Percentiles rank a stretch among this genome's conserved stretches.
Evolutionary conservation across 441 rosid species (phyloP).

Genomic region (Breynia disticha): DNA sequence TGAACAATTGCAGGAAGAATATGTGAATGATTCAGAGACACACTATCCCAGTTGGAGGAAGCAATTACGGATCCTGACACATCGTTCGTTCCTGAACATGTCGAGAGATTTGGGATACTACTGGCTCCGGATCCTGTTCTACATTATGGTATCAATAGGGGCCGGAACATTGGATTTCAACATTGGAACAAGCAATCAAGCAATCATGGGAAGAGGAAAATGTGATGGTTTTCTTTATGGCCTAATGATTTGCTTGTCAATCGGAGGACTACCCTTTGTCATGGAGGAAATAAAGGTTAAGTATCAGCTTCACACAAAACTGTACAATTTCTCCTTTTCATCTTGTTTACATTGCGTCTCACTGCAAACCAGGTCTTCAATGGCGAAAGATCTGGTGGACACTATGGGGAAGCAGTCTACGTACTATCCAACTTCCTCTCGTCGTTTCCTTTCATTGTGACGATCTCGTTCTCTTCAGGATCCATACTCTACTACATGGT

Average conservation of each 20-base stretch:
- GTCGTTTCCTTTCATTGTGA: slow-evolving; percentile 50
- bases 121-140: slow-evolving; percentile 56
- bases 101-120: slow-evolving; percentile 63
- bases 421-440: slow-evolving; percentile 60
- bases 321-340: not conserved
- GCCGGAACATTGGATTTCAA: slow-evolving; percentile 56
- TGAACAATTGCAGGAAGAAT: too few species aligned
- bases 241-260: slow-evolving; percentile 70
- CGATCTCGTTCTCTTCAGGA: slow-evolving; percentile 30
- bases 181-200: slow-evolving; percentile 48
- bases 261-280: slow-evolving; percentile 75
- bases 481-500: slow-evolving; percentile 52
- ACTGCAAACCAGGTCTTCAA: slow-evolving; percentile 29
- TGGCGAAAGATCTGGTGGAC: slow-evolving; percentile 47
- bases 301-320: not conserved
- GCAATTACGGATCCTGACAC: slow-evolving; percentile 52
- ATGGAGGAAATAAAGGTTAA: slow-evolving; percentile 61
- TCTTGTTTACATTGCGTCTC: not conserved
- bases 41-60: slow-evolving; percentile 42
- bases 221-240: slow-evolving; percentile 63
- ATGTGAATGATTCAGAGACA: slow-evolving; percentile 28
- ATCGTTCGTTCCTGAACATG: slow-evolving; percentile 62
- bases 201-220: slow-evolving; percentile 56
- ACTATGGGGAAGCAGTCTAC: slow-evolving; percentile 56
- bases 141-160: slow-evolving; percentile 54